Conservation (phyloP, 1,139 yeast species). For the Geotrichum citri-aurantii region DNA sequence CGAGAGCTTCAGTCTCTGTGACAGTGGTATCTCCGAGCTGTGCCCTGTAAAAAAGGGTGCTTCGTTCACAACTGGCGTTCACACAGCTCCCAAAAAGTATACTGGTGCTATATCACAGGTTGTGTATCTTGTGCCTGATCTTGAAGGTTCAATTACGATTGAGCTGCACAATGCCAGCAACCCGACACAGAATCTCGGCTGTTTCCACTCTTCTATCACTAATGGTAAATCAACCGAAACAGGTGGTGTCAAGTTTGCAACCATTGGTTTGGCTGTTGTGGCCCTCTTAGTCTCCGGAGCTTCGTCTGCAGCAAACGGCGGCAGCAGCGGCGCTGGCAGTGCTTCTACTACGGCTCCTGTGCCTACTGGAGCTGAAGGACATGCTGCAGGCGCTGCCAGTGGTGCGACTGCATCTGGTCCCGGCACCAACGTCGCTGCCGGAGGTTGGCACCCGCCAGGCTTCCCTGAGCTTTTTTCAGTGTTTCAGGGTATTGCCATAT, state of each 20-base stretch:
- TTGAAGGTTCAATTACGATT: constrained; percentile 31
- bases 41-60: constrained; percentile 31
- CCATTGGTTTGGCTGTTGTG: constrained; percentile 32
- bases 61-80: constrained; percentile 26
- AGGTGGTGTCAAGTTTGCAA: constrained; percentile 26
- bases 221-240: constrained; percentile 32
- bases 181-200: constrained; percentile 27
- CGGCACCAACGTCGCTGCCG: constrained; percentile 21
- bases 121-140: constrained; percentile 33
- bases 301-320: constrained; percentile 22
- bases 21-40: constrained; percentile 26
- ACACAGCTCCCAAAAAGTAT: constrained; percentile 30
- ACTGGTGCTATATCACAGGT: constrained; percentile 27
- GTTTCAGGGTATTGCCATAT: constrained; percentile 32
- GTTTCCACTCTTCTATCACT: constrained; percentile 29
- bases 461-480: constrained; percentile 26
- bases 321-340: constrained; percentile 20
- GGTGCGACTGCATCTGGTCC: constrained; percentile 16
- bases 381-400: constrained; percentile 17
- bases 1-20: constrained; percentile 30
- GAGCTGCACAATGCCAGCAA: constrained; percentile 25
- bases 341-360: constrained; percentile 10
- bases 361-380: constrained; percentile 17
- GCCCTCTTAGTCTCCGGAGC: constrained; percentile 25
- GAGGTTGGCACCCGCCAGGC: constrained; percentile 30